Base-by-base conservation (phyloP, 2,329 filamentous ascomycete species). In the Colletotrichum destructivum region DNA sequence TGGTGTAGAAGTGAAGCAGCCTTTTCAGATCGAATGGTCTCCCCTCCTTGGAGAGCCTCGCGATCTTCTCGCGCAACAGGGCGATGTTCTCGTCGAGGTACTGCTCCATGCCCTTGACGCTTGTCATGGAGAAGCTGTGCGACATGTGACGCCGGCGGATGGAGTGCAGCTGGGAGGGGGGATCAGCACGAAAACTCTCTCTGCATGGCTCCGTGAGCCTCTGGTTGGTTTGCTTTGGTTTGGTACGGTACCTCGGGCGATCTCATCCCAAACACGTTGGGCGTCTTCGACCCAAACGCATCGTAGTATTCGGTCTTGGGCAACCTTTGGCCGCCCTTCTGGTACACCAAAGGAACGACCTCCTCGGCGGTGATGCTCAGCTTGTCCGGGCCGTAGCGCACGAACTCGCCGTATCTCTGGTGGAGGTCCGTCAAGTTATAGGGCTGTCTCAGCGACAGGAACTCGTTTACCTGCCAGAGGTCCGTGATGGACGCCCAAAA, bases 91-190 rank as follows among this genome's bases (percentile, higher is more conserved):
- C 15, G 35, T 82, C 80, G 1, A 82, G 56, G 46, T 79, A 75
- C 35, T 74, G 68, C 59, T 82, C 81, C 81, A 82, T 82, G 12
- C 78, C 76, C 64, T 81, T 82, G 35, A 82, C 76, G 56, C 69
- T 69, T 5, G 62, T 52, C 4, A 66, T 31, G 2, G 67, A 69
- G 62, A 69, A 69, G 16, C 62, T 66, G 31, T 69, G 63, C 5
- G 61, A 59, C 67, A 69, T 69, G 26, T 60, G 67, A 3, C 67
- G 61, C 15, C 67, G 67, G 3, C 67, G 38, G 0, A 55, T 18
- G 11, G 61, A 66, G 54, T 69, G 67, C 5, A 65, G 31, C 67
- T 69, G 2, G 12, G 38, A 16, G n/a, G 13, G 9, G 1, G 3
- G 0, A 7, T 51, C n/a, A 57, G 52, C 26, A 11, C 26, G 5